Conservation (phyloP, 2,329 filamentous ascomycete genomes). For the Sporothrix pseudoabietina region DNA sequence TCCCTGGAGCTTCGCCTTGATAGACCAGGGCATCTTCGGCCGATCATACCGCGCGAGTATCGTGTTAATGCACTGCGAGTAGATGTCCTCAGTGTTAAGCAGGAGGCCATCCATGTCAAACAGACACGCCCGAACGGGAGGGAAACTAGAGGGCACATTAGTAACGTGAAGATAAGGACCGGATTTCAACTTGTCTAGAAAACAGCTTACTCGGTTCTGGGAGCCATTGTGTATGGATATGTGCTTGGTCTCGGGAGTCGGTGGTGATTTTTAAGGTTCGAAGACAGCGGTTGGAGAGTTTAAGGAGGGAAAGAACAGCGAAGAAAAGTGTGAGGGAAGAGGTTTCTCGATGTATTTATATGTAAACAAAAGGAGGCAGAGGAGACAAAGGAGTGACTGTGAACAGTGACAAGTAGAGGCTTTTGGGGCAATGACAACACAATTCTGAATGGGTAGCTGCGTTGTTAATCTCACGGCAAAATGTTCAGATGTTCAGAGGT, state of each 20-base stretch:
- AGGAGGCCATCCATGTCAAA: slow-evolving; percentile 99
- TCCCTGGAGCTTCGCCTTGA: slow-evolving; percentile 82
- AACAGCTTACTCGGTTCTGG: slow-evolving; percentile 41
- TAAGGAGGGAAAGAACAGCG: background rate
- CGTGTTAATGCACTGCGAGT: slow-evolving; percentile 80
- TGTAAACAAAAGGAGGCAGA: slow-evolving; percentile 1
- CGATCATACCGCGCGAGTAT: slow-evolving; percentile 75
- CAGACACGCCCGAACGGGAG: slow-evolving; percentile 83
- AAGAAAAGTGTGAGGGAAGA: background rate
- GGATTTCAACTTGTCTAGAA: background rate
- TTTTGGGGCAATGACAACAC: background rate
- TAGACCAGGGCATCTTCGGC: slow-evolving; percentile 80
- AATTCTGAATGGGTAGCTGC: slow-evolving; percentile 13
- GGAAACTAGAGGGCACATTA: slow-evolving; percentile 53
- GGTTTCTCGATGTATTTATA: background rate
- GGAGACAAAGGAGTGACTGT: background rate
- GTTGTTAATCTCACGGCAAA: background rate
- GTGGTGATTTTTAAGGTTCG: background rate
- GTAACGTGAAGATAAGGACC: background rate
- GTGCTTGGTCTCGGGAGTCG: background rate
- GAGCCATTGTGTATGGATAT: slow-evolving; percentile 37
- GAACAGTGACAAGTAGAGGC: background rate
- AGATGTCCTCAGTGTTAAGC: slow-evolving; percentile 88
- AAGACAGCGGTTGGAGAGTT: background rate
- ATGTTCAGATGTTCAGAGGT: slow-evolving; percentile 10